Percentiles rank a stretch among this genome's conserved stretches.
Conservation (phyloP, 129 eudicot species). For the Deinandra increscens region DNA sequence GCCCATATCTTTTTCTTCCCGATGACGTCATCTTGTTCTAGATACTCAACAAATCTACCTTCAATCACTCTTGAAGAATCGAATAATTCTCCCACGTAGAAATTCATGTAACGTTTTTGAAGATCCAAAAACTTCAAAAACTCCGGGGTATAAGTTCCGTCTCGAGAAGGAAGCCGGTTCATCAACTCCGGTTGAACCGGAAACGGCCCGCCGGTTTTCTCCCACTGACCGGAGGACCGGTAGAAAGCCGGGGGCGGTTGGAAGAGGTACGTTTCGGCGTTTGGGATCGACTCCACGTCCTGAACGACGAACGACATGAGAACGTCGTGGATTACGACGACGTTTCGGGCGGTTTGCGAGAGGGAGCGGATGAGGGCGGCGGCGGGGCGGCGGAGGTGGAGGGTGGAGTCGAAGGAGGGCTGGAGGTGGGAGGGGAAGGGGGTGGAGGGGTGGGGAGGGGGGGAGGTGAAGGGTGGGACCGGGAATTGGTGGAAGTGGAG, state of each 20-base stretch:
- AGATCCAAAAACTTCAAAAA: background rate
- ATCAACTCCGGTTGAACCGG: background rate
- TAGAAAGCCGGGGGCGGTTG: conserved; percentile 3
- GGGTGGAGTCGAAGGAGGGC: conserved; percentile 5
- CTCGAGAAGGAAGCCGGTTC: background rate
- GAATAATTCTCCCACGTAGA: conserved; percentile 3
- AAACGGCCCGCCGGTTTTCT: conserved; percentile 7
- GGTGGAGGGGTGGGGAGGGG: conserved; percentile 12
- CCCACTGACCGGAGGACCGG: background rate
- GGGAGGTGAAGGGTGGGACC: conserved; percentile 5
- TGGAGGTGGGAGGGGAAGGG: conserved; percentile 22
- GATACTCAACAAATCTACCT: background rate
- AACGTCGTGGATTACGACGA: conserved; percentile 3
- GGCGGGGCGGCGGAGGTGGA: conserved; percentile 9
- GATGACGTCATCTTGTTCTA: background rate
- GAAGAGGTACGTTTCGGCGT: conserved; percentile 9
- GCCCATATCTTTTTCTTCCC: conserved; percentile 21
- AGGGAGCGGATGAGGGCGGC: conserved; percentile 5
- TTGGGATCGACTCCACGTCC: background rate
- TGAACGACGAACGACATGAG: conserved; percentile 17
- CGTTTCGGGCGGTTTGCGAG: background rate
- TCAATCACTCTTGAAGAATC: conserved; percentile 4
- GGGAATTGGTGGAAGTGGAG: conserved; percentile 5
- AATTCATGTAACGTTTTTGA: background rate
- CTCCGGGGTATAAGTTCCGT: background rate